Conservation (phyloP, 352 stramenopile species). For the Phytophthora pistaciae region DNA sequence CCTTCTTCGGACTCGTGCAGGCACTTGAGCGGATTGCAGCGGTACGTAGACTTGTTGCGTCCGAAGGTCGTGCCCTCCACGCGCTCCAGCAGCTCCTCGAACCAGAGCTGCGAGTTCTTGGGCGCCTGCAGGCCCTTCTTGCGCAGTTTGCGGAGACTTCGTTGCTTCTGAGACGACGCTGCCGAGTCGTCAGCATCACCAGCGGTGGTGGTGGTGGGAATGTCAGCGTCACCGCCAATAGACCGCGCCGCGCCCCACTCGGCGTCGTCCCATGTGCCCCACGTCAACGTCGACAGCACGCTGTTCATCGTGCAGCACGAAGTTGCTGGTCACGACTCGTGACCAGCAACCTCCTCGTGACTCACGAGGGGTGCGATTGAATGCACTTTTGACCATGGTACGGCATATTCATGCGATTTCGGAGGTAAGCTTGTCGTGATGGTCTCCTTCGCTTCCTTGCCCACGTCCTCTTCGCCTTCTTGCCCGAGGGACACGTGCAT, state of each 20-base stretch:
- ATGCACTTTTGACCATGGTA: not conserved
- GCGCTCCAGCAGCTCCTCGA: conserved; percentile 72
- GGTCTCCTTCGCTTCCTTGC: not conserved
- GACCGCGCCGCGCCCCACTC: conserved; percentile 17
- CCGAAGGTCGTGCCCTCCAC: conserved; percentile 59
- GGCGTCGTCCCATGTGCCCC: conserved; percentile 77
- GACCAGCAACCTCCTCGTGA: too few relatives aligned
- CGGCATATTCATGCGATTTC: conserved; percentile 2
- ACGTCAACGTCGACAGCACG: conserved; percentile 71
- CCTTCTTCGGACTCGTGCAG: conserved; percentile 25
- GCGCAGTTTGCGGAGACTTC: conserved; percentile 59
- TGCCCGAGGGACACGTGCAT: not conserved
- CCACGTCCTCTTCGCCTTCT: not conserved
- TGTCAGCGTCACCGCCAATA: not conserved
- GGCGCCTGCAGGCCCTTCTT: conserved; percentile 58
- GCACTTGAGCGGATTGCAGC: conserved; percentile 70
- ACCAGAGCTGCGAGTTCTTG: conserved; percentile 69
- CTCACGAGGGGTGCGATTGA: not conserved
- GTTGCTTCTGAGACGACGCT: conserved; percentile 23
- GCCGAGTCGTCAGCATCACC: not conserved
- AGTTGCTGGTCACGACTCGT: conserved; percentile 4
- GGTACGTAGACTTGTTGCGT: conserved; percentile 45
- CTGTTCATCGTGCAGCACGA: conserved; percentile 62
- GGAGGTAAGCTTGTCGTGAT: not conserved
- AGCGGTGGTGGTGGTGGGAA: not conserved